A percentile compares a stretch with the other conserved stretches of the same genome.
Conservation (phyloP, 2,329 filamentous ascomycete species). For the Fusarium guadeloupense region DNA sequence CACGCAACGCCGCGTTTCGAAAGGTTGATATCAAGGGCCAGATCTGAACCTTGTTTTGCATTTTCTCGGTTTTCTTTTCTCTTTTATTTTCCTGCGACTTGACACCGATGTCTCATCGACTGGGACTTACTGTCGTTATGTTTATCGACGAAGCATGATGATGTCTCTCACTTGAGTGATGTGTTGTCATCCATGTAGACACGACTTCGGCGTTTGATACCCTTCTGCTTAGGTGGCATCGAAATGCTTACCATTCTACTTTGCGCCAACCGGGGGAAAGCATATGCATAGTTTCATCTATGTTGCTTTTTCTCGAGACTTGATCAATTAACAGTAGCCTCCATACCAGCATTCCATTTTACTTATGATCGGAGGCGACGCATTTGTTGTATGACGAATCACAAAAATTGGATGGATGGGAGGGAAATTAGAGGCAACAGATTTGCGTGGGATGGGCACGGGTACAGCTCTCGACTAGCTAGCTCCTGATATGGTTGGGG, state of each 20-base stretch:
- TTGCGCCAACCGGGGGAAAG: conserved; percentile 4
- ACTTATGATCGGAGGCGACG: conserved; percentile 11
- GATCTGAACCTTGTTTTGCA: conserved; percentile 69
- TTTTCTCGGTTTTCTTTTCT: conserved; percentile 14
- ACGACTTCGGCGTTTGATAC: conserved; percentile 41
- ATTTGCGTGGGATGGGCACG: conserved; percentile 8
- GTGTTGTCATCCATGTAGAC: conserved; percentile 35
- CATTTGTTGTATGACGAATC: conserved; percentile 15
- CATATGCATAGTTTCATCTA: conserved; percentile 1
- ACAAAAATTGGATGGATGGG: conserved; percentile 32
- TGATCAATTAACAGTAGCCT: conserved; percentile 41
- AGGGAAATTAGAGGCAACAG: conserved; percentile 17
- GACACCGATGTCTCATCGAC: conserved; percentile 15
- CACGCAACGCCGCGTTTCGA: conserved; percentile 78
- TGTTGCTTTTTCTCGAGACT: conserved; percentile 14
- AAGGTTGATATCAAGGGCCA: conserved; percentile 98
- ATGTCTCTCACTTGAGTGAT: conserved; percentile 32
- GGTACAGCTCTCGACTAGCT: neutral
- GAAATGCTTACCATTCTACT: conserved; percentile 24
- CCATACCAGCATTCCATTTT: conserved; percentile 24
- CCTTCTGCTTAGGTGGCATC: conserved; percentile 31
- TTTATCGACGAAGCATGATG: conserved; percentile 31
- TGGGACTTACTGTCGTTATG: conserved; percentile 23
- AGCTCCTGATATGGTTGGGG: conserved; percentile 8
- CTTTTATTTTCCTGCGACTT: conserved; percentile 15